Conservation (phyloP, 2,329 filamentous ascomycete species). For the Penicillium frequentans region DNA sequence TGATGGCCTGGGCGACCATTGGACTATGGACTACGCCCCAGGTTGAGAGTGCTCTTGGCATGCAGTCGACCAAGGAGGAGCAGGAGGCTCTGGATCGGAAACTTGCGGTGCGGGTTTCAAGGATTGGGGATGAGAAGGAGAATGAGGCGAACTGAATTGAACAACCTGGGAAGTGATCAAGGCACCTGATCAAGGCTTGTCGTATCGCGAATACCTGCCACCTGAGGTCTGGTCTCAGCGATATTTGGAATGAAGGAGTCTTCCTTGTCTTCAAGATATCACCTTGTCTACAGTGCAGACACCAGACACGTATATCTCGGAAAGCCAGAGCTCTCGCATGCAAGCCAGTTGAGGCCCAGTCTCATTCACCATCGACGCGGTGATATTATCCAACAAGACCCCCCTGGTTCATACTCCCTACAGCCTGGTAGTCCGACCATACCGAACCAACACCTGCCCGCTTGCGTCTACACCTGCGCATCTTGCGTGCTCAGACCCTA, state of each 20-base stretch:
- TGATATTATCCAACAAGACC: background rate
- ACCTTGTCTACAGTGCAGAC: background rate
- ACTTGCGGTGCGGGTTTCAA: conserved; percentile 34
- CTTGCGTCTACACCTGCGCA: background rate
- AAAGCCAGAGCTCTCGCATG: background rate
- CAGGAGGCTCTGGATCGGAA: conserved; percentile 61
- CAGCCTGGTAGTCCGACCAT: background rate
- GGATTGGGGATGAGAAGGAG: conserved; percentile 30
- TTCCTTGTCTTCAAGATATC: background rate
- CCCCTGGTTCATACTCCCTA: background rate
- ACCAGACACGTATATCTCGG: background rate
- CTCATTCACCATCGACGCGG: background rate
- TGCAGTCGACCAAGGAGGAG: conserved; percentile 72
- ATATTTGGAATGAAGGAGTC: background rate
- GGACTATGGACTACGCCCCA: conserved; percentile 74
- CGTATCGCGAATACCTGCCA: too few relatives aligned
- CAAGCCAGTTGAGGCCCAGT: background rate
- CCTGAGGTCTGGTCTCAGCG: too few relatives aligned
- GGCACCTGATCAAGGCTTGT: background rate
- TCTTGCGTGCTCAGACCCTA: background rate
- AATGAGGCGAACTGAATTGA: conserved; percentile 13
- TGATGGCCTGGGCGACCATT: conserved; percentile 73
- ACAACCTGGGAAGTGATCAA: background rate
- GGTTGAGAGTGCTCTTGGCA: conserved; percentile 71
- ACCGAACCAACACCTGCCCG: background rate